Base-by-base conservation (phyloP, 257 asterid species). In the Ilex asprella region DNA sequence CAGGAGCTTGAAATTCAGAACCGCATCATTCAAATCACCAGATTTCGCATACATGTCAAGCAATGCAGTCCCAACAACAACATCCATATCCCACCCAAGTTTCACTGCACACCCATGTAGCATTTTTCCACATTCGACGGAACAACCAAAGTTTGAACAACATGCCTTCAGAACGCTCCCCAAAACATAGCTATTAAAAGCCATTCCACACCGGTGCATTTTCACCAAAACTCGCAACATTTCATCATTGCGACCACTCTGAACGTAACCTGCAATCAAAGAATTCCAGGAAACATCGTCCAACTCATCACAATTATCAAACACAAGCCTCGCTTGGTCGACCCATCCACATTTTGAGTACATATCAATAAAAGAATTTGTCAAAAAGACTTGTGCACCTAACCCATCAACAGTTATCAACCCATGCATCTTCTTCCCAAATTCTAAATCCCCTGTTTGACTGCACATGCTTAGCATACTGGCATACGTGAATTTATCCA, bases 121-220 rank as follows among this genome's bases (percentile, higher is more conserved):
- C 41, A 35, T 35, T 61, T 56, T 60, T 54, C 79, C 69, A 31
- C 56, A 51, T 61, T 69, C 65, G 68, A 69, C 13, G 13, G 75
- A 69, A 60, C 64, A 62, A 15, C 62, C 50, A 43, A 55, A 56
- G 54, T 15, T 49, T 49, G 54, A 49, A 12, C n/a, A 11, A 61
- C 79, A 74, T 35, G 79, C 79, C 64, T 74, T 67, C 30, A 74
- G 68, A 54, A 69, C 57, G 6, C 69, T 60, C 29, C 75, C 69
- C 54, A 69, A 53, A 2, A 58, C 47, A 54, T 46, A 74, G 55
- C 44, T 68, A 61, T 74, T 75, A 6, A 58, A 54, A 31, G 50
- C 49, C 35, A 60, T 60, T 16, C 72, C 69, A 39, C 15, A 5
- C 32, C 65, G 56, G 41, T 56, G 52, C 79, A 74, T 60, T 56